Evolutionary conservation across 768 basidiomycete species (phyloP), one percentile per base, ranked within the genome.

Genomic region (Boletus speciosus): DNA sequence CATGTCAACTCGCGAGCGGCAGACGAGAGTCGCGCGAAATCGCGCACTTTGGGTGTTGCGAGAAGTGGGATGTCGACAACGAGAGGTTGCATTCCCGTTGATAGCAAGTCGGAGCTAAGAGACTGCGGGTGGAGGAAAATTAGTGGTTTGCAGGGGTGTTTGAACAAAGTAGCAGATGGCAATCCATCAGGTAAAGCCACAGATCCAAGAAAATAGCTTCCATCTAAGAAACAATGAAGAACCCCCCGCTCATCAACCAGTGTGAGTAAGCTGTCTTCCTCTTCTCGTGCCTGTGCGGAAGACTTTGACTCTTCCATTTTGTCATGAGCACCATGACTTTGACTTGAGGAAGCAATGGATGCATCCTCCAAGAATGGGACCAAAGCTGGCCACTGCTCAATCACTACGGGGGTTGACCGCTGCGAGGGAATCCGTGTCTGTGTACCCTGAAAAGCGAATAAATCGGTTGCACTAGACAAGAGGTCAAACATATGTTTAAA

Each of bases 361-460:
- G 88, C 83, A 29, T 80, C 71, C 15, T 78, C 66, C 36, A 74
- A 76, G 63, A 83, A 80, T 9, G 76, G 63, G 16, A 80, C 76
- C 29, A 93, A 74, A 7, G 80, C 78, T 8, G 91, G 89, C 89
- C 91, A 92, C 31, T 73, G 65, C 21, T 75, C 74, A 49, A 93
- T 86, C 37, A 82, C 69, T 41, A 76, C 71, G n/a, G 89, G 88
- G 19, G 80, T 66, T 6, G 73, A 68, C 23, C 75, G 68, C 60
- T 77, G 78, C 40, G 71, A 69, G 27, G 66, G 66, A 32, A 75
- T 57, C 42, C 77, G 80, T 14, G 79, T 81, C 51, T 84, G 81
- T 10, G 82, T 80, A 37, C 83, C 84, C 71, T 90, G 86, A 65
- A 91, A 90, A 38, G 88, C 85, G 67, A 93, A 93, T 38, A 92